These are phyloP conservation scores for Podospora fimiseda DNA, from an alignment of 495 filamentous ascomycete genomes.

Conservation along the genomic window DNA sequence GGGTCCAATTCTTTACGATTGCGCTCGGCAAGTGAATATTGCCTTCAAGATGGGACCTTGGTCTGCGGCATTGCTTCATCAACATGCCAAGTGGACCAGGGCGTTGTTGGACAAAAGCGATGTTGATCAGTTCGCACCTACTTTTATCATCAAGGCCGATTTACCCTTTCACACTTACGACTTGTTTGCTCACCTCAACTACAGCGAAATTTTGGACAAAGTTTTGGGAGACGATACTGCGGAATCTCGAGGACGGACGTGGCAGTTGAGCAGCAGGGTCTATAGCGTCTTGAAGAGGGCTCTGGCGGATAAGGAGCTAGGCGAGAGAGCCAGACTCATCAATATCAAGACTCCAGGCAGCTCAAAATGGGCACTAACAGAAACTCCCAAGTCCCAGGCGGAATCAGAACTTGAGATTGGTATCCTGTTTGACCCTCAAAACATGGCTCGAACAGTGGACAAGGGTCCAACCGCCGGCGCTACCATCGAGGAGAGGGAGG, in stretches of 20 bases:
- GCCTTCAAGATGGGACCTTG: slow-evolving; percentile 87
- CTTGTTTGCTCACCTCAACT: slow-evolving; percentile 36
- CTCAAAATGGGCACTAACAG: slow-evolving; percentile 36
- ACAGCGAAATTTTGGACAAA: slow-evolving; percentile 7
- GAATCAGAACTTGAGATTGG: slow-evolving; percentile 49
- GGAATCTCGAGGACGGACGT: slow-evolving; percentile 27
- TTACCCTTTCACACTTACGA: slow-evolving; percentile 68
- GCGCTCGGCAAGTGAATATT: slow-evolving; percentile 65
- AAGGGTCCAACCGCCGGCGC: slow-evolving; percentile 62
- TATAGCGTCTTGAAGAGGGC: slow-evolving; percentile 61
- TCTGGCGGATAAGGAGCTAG: slow-evolving; percentile 40
- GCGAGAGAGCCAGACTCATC: slow-evolving; percentile 65
- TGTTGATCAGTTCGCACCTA: slow-evolving; percentile 72
- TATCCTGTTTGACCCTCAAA: slow-evolving; percentile 62
- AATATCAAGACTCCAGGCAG: slow-evolving; percentile 41
- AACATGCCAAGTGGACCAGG: slow-evolving; percentile 65
- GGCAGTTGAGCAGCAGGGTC: slow-evolving; percentile 41
- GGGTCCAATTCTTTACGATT: slow-evolving; percentile 57
- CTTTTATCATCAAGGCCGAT: slow-evolving; percentile 71
- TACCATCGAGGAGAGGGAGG: slow-evolving; percentile 62
- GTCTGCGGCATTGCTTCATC: slow-evolving; percentile 65
- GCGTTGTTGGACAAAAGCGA: slow-evolving; percentile 66
- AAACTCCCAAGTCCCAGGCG: slow-evolving; percentile 17
- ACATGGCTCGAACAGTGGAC: slow-evolving; percentile 68
- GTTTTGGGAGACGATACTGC: slow-evolving; percentile 8